Evolutionary conservation across 1,284 basidiomycete genomes (phyloP).

Genomic region (Fomitopsis pinicola): DNA sequence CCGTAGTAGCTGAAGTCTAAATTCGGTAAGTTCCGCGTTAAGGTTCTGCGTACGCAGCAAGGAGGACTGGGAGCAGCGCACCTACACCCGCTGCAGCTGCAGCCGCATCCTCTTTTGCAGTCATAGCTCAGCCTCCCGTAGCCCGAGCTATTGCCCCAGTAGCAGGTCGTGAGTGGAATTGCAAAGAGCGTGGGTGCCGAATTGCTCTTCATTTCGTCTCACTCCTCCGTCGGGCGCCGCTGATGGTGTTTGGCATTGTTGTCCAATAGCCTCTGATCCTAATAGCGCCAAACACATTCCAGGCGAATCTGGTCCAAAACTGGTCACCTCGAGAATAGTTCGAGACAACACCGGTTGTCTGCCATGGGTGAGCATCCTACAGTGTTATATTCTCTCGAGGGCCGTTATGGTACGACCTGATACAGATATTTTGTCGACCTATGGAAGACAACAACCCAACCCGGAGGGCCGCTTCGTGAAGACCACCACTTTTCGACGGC

Average conservation of each 20-base stretch:
- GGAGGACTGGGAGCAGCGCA: neutral
- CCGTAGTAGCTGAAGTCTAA: slow-evolving; percentile 74
- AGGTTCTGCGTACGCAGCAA: neutral
- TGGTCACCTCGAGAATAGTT: neutral
- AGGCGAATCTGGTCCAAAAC: neutral
- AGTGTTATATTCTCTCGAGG: neutral
- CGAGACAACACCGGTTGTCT: neutral
- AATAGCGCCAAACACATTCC: slow-evolving; percentile 12
- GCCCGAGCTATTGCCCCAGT: neutral
- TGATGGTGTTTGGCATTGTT: slow-evolving; percentile 19
- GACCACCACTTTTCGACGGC: too few species aligned
- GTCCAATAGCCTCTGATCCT: slow-evolving; percentile 20
- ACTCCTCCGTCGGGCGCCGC: neutral
- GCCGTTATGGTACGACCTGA: too few species aligned
- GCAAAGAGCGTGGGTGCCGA: neutral
- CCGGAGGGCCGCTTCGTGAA: too few species aligned
- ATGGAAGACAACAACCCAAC: too few species aligned
- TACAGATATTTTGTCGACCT: too few species aligned
- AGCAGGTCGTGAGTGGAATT: neutral
- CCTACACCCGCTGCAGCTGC: neutral
- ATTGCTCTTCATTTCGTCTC: neutral
- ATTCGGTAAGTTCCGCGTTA: neutral
- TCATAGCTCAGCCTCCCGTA: neutral
- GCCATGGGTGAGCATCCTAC: neutral
- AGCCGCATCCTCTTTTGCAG: slow-evolving; percentile 3